Conservation (phyloP, 2,329 filamentous ascomycete genomes). For the Beauveria varroae region DNA sequence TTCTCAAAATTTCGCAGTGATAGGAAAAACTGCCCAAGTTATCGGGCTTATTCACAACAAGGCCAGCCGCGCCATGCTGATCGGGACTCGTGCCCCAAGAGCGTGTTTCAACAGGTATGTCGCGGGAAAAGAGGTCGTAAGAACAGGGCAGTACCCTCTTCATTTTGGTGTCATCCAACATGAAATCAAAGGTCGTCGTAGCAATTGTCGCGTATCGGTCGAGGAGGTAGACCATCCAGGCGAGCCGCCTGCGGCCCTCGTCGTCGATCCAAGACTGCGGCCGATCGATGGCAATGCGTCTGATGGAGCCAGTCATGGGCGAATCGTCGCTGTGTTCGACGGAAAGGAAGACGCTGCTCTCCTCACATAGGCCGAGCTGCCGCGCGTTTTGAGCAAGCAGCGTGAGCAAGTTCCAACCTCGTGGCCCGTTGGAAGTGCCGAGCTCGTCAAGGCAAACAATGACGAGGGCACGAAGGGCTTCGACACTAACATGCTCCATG, state of each 20-base stretch:
- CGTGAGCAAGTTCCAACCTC: constrained; percentile 34
- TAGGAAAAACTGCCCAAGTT: constrained; percentile 38
- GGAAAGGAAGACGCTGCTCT: constrained; percentile 30
- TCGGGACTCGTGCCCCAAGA: constrained; percentile 21
- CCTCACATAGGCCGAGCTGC: constrained; percentile 32
- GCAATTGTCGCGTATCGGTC: constrained; percentile 37
- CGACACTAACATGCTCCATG: constrained; percentile 33
- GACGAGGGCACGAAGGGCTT: constrained; percentile 31
- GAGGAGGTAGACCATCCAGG: constrained; percentile 39
- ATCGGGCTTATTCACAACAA: constrained; percentile 30
- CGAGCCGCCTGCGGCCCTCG: constrained; percentile 33
- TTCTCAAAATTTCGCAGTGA: constrained; percentile 36
- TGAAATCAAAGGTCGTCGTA: constrained; percentile 33
- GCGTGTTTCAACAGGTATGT: constrained; percentile 35
- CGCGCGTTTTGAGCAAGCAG: constrained; percentile 30
- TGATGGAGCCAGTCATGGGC: constrained; percentile 27
- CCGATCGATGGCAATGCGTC: constrained; percentile 25
- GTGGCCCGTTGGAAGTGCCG: constrained; percentile 35
- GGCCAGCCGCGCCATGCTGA: constrained; percentile 19
- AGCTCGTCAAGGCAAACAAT: constrained; percentile 35
- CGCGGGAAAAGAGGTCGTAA: constrained; percentile 36
- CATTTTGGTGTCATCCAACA: constrained; percentile 32
- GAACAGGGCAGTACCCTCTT: constrained; percentile 34
- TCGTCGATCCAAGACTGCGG: constrained; percentile 39
- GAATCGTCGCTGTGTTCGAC: constrained; percentile 23